These are phyloP conservation scores for Aschersonia sp. DNA, from an alignment of 2,329 filamentous ascomycete species.

Conservation along the genomic window DNA sequence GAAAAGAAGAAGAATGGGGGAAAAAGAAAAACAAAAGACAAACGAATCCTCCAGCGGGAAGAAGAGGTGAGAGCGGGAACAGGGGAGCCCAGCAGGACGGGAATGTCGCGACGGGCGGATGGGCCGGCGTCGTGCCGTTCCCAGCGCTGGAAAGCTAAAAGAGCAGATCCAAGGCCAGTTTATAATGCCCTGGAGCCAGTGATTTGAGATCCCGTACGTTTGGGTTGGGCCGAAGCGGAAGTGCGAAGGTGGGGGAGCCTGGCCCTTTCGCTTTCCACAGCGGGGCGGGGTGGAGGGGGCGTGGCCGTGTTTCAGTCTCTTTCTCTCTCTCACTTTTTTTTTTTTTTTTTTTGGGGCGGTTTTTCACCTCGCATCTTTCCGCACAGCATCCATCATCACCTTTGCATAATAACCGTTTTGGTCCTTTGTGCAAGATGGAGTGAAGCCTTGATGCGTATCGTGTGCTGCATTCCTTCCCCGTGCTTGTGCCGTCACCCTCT, in stretches of 20 bases:
- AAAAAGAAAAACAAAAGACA: neutral
- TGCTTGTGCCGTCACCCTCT: too few species aligned
- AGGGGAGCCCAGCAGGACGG: slow-evolving; percentile 8
- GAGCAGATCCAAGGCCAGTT: neutral
- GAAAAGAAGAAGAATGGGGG: neutral
- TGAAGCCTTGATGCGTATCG: too few species aligned
- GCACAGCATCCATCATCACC: too few species aligned
- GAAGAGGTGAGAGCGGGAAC: neutral
- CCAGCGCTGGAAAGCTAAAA: slow-evolving; percentile 10
- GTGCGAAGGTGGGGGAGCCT: neutral
- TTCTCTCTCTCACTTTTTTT: neutral
- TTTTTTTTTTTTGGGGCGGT: too few species aligned
- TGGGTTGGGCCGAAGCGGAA: neutral
- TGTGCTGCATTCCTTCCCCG: too few species aligned
- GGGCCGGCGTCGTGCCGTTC: slow-evolving; percentile 23
- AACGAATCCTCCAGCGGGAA: neutral
- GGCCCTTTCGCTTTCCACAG: neutral
- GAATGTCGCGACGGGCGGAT: slow-evolving; percentile 22
- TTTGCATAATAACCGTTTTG: too few species aligned
- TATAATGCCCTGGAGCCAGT: neutral
- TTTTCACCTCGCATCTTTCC: too few species aligned
- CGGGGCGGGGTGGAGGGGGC: neutral
- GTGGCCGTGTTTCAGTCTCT: neutral
- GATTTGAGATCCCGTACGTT: neutral
- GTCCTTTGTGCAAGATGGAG: too few species aligned